Percentiles rank a stretch among this genome's conserved stretches.
Conservation (phyloP, 148 eudicot species). For the Drosera capensis region DNA sequence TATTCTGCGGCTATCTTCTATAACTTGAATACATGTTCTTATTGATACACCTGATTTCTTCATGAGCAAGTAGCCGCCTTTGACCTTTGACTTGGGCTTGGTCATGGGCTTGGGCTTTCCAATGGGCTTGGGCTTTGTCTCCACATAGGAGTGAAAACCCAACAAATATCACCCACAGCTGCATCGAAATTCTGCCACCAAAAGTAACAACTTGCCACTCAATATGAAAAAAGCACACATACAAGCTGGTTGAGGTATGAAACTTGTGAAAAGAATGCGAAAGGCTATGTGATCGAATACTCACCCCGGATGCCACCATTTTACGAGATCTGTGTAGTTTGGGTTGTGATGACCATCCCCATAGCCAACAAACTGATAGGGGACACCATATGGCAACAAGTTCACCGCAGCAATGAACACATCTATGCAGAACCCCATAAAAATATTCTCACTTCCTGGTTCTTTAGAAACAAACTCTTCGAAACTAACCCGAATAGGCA, state of each 20-base stretch:
- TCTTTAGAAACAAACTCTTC: conserved; percentile 12
- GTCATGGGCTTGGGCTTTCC: too few relatives aligned
- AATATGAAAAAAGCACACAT: not conserved
- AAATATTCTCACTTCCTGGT: conserved; percentile 8
- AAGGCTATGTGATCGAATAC: conserved; percentile 10
- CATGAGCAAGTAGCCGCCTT: too few relatives aligned
- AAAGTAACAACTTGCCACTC: not conserved
- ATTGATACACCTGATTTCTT: too few relatives aligned
- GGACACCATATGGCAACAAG: conserved; percentile 33
- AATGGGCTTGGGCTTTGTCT: too few relatives aligned
- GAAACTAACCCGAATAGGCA: conserved; percentile 22
- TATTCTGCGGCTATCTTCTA: too few relatives aligned
- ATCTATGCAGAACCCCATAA: conserved; percentile 28
- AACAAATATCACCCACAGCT: conserved; percentile 86
- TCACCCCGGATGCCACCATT: conserved; percentile 54
- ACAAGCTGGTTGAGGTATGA: not conserved
- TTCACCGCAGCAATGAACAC: conserved; percentile 25
- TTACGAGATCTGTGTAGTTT: conserved; percentile 16
- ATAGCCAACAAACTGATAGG: conserved; percentile 12
- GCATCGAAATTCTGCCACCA: conserved; percentile 53
- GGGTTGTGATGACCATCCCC: conserved; percentile 29
- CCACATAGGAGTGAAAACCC: too few relatives aligned
- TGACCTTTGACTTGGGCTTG: too few relatives aligned
- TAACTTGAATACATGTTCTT: too few relatives aligned
- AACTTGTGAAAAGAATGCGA: not conserved